These are phyloP conservation scores for Rhizopogon vinicolor DNA, from an alignment of 768 basidiomycete species.

Conservation along the genomic window DNA sequence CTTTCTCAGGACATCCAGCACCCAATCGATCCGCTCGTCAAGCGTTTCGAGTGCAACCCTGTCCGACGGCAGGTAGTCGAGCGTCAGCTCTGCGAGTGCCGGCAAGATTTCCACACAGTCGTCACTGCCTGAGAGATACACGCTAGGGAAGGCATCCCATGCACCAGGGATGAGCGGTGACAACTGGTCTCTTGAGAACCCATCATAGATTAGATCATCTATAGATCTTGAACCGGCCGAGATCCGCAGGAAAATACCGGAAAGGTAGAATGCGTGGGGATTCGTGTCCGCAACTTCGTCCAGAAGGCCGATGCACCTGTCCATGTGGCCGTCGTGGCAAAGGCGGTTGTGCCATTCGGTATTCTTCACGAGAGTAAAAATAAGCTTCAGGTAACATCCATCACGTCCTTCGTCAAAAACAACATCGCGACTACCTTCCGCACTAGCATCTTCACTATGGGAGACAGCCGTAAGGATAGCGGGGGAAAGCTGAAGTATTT, in stretches of 20 bases:
- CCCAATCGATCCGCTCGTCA: not conserved
- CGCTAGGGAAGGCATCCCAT: constrained; percentile 1
- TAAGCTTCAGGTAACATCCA: not conserved
- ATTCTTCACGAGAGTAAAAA: not conserved
- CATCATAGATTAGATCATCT: not conserved
- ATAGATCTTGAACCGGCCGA: not conserved
- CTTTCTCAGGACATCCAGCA: constrained; percentile 1
- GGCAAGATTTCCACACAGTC: constrained; percentile 1
- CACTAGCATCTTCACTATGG: not conserved
- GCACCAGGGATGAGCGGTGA: not conserved
- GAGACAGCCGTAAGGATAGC: constrained; percentile 1
- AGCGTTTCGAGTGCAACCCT: not conserved
- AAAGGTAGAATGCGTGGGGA: not conserved
- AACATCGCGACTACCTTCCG: not conserved
- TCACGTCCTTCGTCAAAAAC: not conserved
- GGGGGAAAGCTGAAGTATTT: not conserved
- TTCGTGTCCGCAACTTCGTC: not conserved
- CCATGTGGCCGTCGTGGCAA: not conserved
- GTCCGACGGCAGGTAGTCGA: not conserved
- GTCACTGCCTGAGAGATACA: not conserved
- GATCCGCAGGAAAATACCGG: not conserved
- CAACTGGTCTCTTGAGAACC: not conserved
- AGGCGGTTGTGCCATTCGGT: not conserved
- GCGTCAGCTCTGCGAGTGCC: not conserved
- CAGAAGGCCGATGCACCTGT: not conserved